Evolutionary conservation across 2,329 filamentous ascomycete genomes (phyloP), one percentile per base, ranked within the genome.

Genomic region (Cylindrodendrum hubeiense): DNA sequence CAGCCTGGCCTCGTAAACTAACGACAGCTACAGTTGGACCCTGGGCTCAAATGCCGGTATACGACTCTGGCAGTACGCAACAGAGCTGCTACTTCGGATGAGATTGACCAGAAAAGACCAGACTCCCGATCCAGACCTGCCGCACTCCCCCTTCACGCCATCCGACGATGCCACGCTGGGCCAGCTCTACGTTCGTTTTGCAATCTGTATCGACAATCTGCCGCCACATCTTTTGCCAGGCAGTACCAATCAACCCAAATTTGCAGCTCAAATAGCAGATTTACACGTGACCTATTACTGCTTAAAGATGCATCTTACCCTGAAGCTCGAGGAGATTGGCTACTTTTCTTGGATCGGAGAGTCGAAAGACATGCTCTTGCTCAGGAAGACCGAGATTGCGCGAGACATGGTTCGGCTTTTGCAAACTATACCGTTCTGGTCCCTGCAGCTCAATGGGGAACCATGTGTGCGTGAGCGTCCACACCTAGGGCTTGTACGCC

Each of bases 371-470:
- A 50, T 50, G 12, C 47, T 50, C 12, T 6, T 28, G 28, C 47
- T 50, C 4, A 66, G 75, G 37, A 81, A 81, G 63, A 82, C 80
- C 0, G 81, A 83, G 47, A 82, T 83, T 52, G 81, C 81, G 2
- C 72, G 79, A 15, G 80, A 82, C 50, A 81, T 83, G 77, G 34
- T 83, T 17, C 71, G 77, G 0, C 76, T 81, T 1, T 78, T 83
- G 24, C 76, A 78, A 2, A 77, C 79, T 43, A 76, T 79, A 2
- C 81, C 81, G 0, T 83, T 82, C 37, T 82, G 80, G 78, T 75
- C 79, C 0, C 51, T 82, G 28, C 77, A 80, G 24, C 74, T 79
- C 5, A 81, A 81, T 22, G 79, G 80, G 1, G 80, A 82, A 50
- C 78, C 79, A 22, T 78, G 78, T 52, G 80, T 80, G 50, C 71